Conservation (phyloP, 2,329 filamentous ascomycete species). For the Aspergillus ochraceoroseus region DNA sequence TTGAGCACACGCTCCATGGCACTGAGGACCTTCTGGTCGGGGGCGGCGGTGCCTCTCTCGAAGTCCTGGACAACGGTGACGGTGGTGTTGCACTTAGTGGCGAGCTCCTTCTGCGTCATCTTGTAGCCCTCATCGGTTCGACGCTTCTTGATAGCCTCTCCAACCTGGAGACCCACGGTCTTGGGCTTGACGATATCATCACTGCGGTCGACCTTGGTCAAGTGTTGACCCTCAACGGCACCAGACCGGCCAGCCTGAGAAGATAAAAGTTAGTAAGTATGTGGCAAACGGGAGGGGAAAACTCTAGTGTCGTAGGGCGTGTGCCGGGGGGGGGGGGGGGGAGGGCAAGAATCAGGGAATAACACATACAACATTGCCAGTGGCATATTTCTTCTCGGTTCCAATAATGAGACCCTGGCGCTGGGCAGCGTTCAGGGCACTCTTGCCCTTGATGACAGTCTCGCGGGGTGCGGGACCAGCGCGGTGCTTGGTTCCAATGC, state of each 20-base stretch:
- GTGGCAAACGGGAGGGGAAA: constrained; percentile 5
- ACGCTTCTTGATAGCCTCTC: constrained; percentile 73
- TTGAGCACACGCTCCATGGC: constrained; percentile 81
- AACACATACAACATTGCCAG: constrained; percentile 69
- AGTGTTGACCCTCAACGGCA: constrained; percentile 76
- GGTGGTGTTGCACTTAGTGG: constrained; percentile 85
- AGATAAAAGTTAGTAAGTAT: constrained; percentile 15
- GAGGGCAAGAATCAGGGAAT: no score
- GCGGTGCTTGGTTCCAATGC: constrained; percentile 84
- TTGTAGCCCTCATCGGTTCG: constrained; percentile 81
- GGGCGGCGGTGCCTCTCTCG: constrained; percentile 71
- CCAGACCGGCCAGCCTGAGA: constrained; percentile 44
- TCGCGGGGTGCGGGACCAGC: constrained; percentile 65
- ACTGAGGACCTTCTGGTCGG: constrained; percentile 76
- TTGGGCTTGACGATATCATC: constrained; percentile 98
- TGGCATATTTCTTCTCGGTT: constrained; percentile 87
- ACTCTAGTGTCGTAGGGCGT: no score
- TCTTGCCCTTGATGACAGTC: constrained; percentile 81
- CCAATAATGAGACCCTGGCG: constrained; percentile 68
- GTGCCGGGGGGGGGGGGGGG: no score
- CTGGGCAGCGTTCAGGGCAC: constrained; percentile 81
- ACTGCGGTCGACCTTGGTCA: constrained; percentile 95
- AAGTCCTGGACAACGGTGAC: constrained; percentile 74
- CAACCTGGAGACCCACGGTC: constrained; percentile 75
- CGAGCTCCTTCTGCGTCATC: constrained; percentile 88